Percentiles rank a stretch among this genome's conserved stretches.
Conservation (phyloP, 2,329 filamentous ascomycete species). For the Fusarium cyanostomum region DNA sequence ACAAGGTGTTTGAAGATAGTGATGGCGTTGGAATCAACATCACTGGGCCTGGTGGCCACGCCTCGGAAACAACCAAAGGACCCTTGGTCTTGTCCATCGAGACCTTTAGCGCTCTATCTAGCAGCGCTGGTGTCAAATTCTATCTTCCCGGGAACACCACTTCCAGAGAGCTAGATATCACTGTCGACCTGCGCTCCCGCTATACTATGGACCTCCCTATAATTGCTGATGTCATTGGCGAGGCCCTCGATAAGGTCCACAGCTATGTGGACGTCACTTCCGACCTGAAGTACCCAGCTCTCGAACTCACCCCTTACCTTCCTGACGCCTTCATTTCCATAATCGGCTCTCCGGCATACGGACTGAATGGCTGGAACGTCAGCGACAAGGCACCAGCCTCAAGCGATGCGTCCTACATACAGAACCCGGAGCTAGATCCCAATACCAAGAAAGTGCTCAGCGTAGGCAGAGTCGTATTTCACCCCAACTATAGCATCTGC, state of each 20-base stretch:
- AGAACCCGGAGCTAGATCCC: background rate
- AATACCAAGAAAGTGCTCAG: background rate
- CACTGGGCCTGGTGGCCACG: background rate
- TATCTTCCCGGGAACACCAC: background rate
- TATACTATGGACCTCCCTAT: background rate
- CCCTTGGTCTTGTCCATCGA: background rate
- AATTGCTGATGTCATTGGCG: background rate
- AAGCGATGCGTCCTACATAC: background rate
- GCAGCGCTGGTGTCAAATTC: background rate
- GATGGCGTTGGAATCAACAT: background rate
- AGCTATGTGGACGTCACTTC: background rate
- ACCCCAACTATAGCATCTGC: background rate
- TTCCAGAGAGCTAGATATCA: background rate
- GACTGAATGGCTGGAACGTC: background rate
- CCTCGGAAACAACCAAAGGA: background rate
- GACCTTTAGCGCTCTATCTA: background rate
- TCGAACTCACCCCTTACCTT: background rate
- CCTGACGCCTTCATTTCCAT: background rate
- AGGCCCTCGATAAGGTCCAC: background rate
- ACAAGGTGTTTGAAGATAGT: background rate
- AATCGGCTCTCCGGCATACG: background rate
- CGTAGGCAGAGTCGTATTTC: background rate
- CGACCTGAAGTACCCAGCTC: background rate
- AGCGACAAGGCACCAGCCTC: background rate
- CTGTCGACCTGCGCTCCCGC: background rate